Evolutionary conservation across 345 rosid species (phyloP).

Genomic region (Boechera retrofracta): DNA sequence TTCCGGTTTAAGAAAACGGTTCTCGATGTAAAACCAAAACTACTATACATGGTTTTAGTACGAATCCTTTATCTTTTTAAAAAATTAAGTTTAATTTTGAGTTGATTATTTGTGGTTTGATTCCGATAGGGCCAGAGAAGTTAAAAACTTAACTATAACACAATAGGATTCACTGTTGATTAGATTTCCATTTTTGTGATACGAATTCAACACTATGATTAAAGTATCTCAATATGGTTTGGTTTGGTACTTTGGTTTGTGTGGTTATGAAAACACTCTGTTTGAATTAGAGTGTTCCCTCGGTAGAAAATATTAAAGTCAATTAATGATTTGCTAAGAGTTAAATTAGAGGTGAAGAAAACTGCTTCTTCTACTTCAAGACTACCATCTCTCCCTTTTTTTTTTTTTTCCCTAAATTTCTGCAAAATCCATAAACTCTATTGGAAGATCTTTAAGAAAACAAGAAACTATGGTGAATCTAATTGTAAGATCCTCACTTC

Average conservation of each 20-base stretch:
- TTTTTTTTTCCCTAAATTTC: neutral
- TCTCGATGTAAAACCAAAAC: constrained; percentile 17
- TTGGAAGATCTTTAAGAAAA: neutral
- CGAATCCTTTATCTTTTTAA: neutral
- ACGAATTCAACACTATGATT: neutral
- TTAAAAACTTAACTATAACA: neutral
- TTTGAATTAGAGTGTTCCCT: neutral
- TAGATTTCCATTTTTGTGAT: neutral
- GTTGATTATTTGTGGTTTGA: neutral
- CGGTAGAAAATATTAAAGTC: neutral
- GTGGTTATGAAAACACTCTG: neutral
- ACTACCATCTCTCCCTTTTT: constrained; percentile 7
- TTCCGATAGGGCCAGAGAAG: neutral
- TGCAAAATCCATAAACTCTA: neutral
- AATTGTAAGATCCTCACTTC: constrained; percentile 23
- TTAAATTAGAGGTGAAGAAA: neutral
- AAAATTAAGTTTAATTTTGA: neutral
- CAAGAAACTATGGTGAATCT: constrained; percentile 12
- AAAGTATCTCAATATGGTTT: neutral
- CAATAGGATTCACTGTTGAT: neutral
- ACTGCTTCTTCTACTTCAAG: constrained; percentile 19
- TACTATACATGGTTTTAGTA: constrained; percentile 13
- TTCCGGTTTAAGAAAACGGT: constrained; percentile 1
- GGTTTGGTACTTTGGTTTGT: neutral
- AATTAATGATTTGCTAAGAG: neutral